phyloP scores from a whole-genome alignment of 2,329 filamentous ascomycete species.

The Exophiala viscosa region DNA sequence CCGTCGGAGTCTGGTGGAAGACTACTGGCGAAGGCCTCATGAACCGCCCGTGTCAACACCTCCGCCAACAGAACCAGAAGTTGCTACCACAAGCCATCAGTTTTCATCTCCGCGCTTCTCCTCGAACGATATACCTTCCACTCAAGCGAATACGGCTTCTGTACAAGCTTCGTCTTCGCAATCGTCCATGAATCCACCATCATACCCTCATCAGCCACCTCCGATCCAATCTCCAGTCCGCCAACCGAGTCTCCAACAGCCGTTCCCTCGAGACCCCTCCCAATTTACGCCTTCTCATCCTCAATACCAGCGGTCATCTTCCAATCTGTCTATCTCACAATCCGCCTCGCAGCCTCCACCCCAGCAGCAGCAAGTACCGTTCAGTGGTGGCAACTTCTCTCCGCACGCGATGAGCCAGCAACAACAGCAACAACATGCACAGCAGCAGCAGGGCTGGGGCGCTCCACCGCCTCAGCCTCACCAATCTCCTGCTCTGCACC shows the following conservation, averaged over 20 bases:
- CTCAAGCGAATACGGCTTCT: conserved; percentile 15
- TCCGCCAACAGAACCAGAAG: conserved; percentile 34
- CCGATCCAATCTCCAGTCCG: conserved; percentile 72
- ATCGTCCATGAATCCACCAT: conserved; percentile 57
- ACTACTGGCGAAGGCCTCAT: conserved; percentile 77
- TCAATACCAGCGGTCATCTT: conserved; percentile 41
- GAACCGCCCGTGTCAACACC: conserved; percentile 63
- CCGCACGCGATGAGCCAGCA: conserved; percentile 48
- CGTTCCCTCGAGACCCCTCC: conserved; percentile 58
- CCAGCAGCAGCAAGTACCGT: conserved; percentile 48
- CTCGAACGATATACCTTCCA: conserved; percentile 21
- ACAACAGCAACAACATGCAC: conserved; percentile 55
- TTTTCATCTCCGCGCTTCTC: conserved; percentile 25
- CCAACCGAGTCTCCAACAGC: conserved; percentile 55
- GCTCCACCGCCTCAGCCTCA: conserved; percentile 62
- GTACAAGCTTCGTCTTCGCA: conserved; percentile 38
- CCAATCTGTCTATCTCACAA: conserved; percentile 56
- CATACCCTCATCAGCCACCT: conserved; percentile 69
- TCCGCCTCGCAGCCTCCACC: conserved; percentile 50
- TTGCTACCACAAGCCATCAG: conserved; percentile 29
- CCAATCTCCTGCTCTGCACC: conserved; percentile 49
- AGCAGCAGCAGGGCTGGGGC: conserved; percentile 64
- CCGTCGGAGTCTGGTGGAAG: conserved; percentile 74
- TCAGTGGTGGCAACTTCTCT: conserved; percentile 52
- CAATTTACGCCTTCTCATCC: conserved; percentile 49